A percentile compares a stretch with the other conserved stretches of the same genome.
phyloP scores from a whole-genome alignment of 2,329 filamentous ascomycete species.

The Hypoxylon sp. region DNA sequence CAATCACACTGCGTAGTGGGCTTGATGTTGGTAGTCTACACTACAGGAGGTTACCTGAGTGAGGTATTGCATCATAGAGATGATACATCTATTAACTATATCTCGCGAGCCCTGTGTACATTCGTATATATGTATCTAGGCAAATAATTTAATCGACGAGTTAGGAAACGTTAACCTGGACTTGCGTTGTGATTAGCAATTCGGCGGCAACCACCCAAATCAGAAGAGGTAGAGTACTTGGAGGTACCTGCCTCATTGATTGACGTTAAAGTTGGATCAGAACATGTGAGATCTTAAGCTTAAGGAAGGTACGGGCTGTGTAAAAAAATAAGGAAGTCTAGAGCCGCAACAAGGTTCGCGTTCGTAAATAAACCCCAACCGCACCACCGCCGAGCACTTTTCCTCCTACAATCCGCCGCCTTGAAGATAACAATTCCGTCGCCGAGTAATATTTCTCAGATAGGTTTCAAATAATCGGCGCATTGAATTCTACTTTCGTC shows the following conservation, averaged over 20 bases:
- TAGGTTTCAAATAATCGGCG: not conserved
- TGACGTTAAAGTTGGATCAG: conserved; percentile 24
- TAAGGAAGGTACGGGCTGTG: not conserved
- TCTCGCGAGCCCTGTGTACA: no score
- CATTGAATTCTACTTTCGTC: conserved; percentile 18
- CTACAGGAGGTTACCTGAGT: no score
- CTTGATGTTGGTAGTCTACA: no score
- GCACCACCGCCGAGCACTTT: not conserved
- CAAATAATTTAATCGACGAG: no score
- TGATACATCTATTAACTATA: no score
- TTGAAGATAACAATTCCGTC: not conserved
- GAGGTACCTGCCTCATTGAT: not conserved
- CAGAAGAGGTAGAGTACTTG: not conserved
- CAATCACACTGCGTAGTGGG: no score
- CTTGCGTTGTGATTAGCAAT: not conserved
- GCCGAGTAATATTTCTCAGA: not conserved
- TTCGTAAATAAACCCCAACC: conserved; percentile 20
- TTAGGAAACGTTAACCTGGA: no score
- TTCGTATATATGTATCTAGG: no score
- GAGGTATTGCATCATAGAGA: no score
- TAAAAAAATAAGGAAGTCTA: conserved; percentile 7
- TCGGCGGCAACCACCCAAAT: not conserved
- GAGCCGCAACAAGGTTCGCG: conserved; percentile 30
- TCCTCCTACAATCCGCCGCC: conserved; percentile 4
- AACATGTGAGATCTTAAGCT: conserved; percentile 7